Evolutionary conservation across 176 grass and related monocot genomes (phyloP).

Genomic region (Puya raimondii): DNA sequence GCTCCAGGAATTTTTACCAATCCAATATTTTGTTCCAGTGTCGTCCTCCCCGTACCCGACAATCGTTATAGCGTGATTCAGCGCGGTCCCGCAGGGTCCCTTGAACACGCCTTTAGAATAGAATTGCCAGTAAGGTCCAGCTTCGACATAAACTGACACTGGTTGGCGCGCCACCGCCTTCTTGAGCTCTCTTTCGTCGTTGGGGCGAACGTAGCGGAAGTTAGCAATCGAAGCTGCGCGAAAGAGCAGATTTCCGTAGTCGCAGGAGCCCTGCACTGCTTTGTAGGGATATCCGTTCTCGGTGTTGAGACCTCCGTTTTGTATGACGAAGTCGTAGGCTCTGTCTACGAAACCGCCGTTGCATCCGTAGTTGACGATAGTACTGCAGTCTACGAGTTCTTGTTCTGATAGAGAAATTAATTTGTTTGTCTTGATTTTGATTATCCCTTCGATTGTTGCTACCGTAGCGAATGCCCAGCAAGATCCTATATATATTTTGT

Average conservation of each 20-base stretch:
- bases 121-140: constrained; percentile 28
- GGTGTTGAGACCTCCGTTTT: constrained; percentile 41
- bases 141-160: constrained; percentile 44
- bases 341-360: constrained; percentile 35
- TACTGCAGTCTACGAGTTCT: constrained; percentile 65
- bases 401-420: constrained; percentile 58
- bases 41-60: constrained; percentile 44
- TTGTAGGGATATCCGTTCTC: constrained; percentile 54
- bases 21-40: constrained; percentile 33
- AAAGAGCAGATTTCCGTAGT: constrained; percentile 19
- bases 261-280: constrained; percentile 18
- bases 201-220: constrained; percentile 36
- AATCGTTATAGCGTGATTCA: constrained; percentile 51
- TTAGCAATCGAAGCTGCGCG: constrained; percentile 26
- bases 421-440: constrained; percentile 44
- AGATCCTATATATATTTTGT: constrained; percentile 30
- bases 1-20: no score
- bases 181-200: constrained; percentile 35
- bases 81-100: constrained; percentile 33
- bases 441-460: constrained; percentile 55
- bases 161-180: constrained; percentile 41
- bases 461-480: constrained; percentile 68
- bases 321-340: constrained; percentile 38
- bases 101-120: constrained; percentile 53
- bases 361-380: constrained; percentile 24